A percentile compares a stretch with the other conserved stretches of the same genome.
phyloP scores from a whole-genome alignment of 768 basidiomycete species.

The Nevesoporus exiguus region DNA sequence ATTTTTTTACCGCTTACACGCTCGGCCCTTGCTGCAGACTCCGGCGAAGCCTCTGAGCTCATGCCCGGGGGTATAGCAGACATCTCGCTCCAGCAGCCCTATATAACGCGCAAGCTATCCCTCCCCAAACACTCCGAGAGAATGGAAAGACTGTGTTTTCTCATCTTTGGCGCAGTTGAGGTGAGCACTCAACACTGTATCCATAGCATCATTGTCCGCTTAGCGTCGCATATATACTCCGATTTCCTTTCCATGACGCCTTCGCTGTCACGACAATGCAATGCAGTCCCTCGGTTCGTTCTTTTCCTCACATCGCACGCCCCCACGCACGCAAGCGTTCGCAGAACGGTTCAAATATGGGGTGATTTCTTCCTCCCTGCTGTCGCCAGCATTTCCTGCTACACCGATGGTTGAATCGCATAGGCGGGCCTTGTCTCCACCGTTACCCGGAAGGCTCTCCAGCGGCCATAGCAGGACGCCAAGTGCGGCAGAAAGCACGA shows the following conservation, averaged over 20 bases:
- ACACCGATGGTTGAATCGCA: slow-evolving; percentile 31
- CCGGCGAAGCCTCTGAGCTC: slow-evolving; percentile 51
- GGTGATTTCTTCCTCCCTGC: slow-evolving; percentile 74
- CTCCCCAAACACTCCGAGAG: slow-evolving; percentile 20
- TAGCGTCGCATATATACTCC: slow-evolving; percentile 2
- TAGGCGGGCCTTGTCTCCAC: slow-evolving; percentile 34
- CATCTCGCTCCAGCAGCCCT: slow-evolving; percentile 25
- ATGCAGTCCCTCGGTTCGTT: slow-evolving; percentile 38
- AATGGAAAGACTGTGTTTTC: slow-evolving; percentile 27
- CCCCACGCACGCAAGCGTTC: slow-evolving; percentile 46
- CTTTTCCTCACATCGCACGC: slow-evolving; percentile 33
- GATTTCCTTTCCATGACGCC: neutral
- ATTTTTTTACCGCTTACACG: slow-evolving; percentile 9
- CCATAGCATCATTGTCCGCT: slow-evolving; percentile 14
- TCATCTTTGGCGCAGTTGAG: slow-evolving; percentile 28
- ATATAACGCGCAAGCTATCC: slow-evolving; percentile 7
- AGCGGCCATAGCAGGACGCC: slow-evolving; percentile 39
- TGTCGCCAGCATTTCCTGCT: slow-evolving; percentile 54
- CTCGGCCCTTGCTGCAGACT: slow-evolving; percentile 39
- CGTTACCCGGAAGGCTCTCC: slow-evolving; percentile 46
- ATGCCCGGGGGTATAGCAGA: slow-evolving; percentile 55
- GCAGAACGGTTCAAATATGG: slow-evolving; percentile 82
- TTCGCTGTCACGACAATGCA: slow-evolving; percentile 10
- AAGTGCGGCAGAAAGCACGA: slow-evolving; percentile 33
- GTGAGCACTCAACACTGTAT: slow-evolving; percentile 32